These are phyloP conservation scores for Euphorbia peplus DNA, from an alignment of 345 rosid species.

Conservation along the genomic window DNA sequence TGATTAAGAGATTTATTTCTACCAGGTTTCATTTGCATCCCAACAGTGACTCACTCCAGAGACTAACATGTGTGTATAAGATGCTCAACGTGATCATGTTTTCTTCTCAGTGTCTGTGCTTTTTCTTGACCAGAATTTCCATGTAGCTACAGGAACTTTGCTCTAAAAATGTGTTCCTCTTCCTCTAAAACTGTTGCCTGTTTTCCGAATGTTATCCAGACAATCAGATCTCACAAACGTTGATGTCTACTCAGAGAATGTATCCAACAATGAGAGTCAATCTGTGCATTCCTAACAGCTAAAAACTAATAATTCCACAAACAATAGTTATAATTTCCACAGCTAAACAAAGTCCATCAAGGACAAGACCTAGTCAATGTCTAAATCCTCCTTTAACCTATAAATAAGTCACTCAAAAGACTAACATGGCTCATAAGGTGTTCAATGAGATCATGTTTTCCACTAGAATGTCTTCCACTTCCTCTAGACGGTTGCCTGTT, in stretches of 20 bases:
- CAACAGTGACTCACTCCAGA: neutral
- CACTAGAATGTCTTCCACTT: neutral
- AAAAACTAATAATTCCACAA: neutral
- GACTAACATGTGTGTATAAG: neutral
- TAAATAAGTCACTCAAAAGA: conserved; percentile 3
- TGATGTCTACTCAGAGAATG: neutral
- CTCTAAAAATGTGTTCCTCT: neutral
- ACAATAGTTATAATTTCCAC: neutral
- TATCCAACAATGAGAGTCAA: neutral
- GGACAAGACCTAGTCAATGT: neutral
- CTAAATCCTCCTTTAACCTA: neutral
- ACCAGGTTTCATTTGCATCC: neutral
- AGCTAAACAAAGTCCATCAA: neutral
- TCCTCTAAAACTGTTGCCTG: neutral
- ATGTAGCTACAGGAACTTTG: neutral
- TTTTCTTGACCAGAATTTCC: neutral
- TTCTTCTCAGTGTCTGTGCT: neutral
- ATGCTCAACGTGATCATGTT: neutral
- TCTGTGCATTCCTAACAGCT: neutral
- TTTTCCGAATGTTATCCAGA: neutral
- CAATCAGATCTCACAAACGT: neutral
- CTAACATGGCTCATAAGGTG: neutral
- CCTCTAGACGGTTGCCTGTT: neutral
- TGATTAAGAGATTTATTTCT: neutral
- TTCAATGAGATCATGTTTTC: neutral